Conservation (phyloP, 495 filamentous ascomycete genomes). For the Penicillium egyptiacum region DNA sequence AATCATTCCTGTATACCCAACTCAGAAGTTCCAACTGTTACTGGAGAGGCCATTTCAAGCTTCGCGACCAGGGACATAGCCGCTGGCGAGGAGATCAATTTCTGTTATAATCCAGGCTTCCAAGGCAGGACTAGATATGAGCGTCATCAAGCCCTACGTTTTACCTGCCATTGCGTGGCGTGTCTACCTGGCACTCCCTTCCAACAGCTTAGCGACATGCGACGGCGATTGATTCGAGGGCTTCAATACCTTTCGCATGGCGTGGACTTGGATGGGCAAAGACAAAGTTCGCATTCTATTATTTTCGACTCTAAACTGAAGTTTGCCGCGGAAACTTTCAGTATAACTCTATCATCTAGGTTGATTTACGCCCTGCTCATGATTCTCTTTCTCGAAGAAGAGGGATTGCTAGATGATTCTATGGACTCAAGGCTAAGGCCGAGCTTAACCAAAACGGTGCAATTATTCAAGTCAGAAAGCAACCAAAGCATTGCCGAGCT, state of each 20-base stretch:
- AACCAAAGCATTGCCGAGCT: background rate
- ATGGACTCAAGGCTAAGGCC: background rate
- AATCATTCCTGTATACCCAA: background rate
- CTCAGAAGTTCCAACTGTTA: background rate
- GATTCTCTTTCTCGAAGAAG: background rate
- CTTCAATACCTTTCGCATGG: background rate
- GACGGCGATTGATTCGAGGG: constrained; percentile 1
- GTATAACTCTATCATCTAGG: background rate
- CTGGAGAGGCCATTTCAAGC: background rate
- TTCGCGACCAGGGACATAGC: background rate
- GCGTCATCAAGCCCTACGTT: background rate
- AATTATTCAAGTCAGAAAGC: background rate
- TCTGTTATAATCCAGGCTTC: background rate
- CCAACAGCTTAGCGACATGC: background rate
- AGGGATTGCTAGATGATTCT: background rate
- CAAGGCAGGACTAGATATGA: background rate
- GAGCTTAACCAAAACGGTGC: background rate
- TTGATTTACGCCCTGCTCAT: background rate
- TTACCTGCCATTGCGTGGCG: background rate
- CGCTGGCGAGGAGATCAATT: background rate
- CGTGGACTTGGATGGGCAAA: background rate
- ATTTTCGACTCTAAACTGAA: background rate
- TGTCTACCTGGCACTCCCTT: background rate
- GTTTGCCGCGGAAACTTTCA: background rate
- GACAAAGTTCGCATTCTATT: background rate